phyloP scores from a whole-genome alignment of 2,329 filamentous ascomycete genomes.

The Aspergillus hiratsukae region DNA sequence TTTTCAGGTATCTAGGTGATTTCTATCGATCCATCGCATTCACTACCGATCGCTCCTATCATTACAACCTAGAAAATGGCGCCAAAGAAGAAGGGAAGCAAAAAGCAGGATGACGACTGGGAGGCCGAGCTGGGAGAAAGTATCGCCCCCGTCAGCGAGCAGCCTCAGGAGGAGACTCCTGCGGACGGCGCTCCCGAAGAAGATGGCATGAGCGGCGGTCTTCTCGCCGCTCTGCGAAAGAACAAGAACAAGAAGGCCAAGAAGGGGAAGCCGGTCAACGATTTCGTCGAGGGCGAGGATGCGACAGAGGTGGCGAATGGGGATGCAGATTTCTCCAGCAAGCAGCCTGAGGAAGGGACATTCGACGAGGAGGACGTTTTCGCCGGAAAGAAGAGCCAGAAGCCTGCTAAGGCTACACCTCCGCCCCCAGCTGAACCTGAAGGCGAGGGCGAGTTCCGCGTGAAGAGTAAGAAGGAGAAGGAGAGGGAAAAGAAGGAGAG shows the following conservation, averaged over 20 bases:
- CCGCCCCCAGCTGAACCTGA: slow-evolving; percentile 41
- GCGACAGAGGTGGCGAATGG: slow-evolving; percentile 40
- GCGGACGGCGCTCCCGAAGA: slow-evolving; percentile 52
- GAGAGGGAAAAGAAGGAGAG: slow-evolving; percentile 97
- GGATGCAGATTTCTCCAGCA: slow-evolving; percentile 51
- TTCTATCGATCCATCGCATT: not conserved
- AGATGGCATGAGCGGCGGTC: slow-evolving; percentile 56
- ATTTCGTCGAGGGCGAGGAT: slow-evolving; percentile 67
- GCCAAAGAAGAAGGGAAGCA: slow-evolving; percentile 92
- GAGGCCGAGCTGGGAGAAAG: slow-evolving; percentile 85
- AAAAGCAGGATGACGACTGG: slow-evolving; percentile 85
- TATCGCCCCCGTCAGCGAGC: slow-evolving; percentile 45
- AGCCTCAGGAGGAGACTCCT: slow-evolving; percentile 41
- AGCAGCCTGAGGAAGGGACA: slow-evolving; percentile 74
- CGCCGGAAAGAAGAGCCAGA: slow-evolving; percentile 54
- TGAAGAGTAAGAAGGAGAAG: slow-evolving; percentile 97
- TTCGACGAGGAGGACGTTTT: slow-evolving; percentile 86
- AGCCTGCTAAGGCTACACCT: slow-evolving; percentile 47
- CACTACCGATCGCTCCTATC: not conserved
- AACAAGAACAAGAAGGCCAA: slow-evolving; percentile 85
- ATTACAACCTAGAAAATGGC: slow-evolving; percentile 56
- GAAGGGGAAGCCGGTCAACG: slow-evolving; percentile 72
- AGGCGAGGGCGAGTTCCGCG: slow-evolving; percentile 56
- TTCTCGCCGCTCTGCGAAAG: slow-evolving; percentile 77
- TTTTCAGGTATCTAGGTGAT: not conserved